Evolutionary conservation across 2,329 filamentous ascomycete genomes (phyloP), one percentile per base, ranked within the genome.

Genomic region (Magnaporthiopsis poae): DNA sequence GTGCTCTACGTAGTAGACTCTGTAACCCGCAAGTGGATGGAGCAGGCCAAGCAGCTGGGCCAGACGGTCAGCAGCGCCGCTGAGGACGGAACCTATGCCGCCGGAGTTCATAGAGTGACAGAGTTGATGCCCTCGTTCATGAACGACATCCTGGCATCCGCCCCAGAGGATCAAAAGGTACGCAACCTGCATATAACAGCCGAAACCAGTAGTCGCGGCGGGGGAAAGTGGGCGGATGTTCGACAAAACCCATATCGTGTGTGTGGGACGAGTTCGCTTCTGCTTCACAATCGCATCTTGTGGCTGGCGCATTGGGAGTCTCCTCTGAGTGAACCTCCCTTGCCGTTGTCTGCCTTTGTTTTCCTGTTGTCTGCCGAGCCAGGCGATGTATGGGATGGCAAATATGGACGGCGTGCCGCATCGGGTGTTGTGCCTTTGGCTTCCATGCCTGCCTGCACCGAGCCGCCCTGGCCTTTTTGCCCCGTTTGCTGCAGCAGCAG

Each of bases 1-100:
- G 93, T 97, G 76, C 89, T 99, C 81, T 99, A 99, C 88, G 93
- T 98, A 81, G 91, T 99, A 93, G 95, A 99, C 85, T 96, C 94
- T 83, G 93, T 99, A 86, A 94, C 93, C 78, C 92, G 95, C 80
- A 94, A 96, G 82, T 99, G 95, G 94, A 88, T 96, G 82, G 94
- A 98, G 78, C 90, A 92, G 80, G 94, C 95, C 75, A 95, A 93
- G 80, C 86, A 88, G 75, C 86, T 90, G 72, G 91, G 90, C 74
- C 93, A 98, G 77, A 80, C 89, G 75, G 86, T 92, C 78, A 90
- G 90, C 80, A 88, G 86, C 78, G 84, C 87, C 78, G 92, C 93
- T 71, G 87, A 89, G 71, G 91, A 96, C 80, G 95, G 95, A 76
- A 97, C 93, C 66, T 97, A 89, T 84, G 92, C 92, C 76, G 93